phyloP scores from a whole-genome alignment of 257 asterid species.

The Jacaranda copaia region DNA sequence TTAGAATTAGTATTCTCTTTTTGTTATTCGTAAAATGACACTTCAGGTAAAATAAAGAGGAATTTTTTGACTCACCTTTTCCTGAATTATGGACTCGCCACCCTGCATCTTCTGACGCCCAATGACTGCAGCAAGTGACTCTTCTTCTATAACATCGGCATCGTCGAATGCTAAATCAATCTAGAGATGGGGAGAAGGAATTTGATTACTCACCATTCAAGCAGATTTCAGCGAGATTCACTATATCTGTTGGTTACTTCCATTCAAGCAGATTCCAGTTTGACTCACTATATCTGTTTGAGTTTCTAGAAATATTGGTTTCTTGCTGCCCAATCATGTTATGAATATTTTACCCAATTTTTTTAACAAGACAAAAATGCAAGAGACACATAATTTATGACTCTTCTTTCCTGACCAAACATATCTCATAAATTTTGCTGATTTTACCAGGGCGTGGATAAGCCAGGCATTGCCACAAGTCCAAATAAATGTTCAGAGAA shows the following conservation, averaged over 20 bases:
- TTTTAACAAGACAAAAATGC: too few relatives aligned
- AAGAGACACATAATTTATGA: too few relatives aligned
- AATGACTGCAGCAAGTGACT: conserved; percentile 64
- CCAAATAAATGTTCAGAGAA: conserved; percentile 10
- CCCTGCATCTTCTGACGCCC: conserved; percentile 73
- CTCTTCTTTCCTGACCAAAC: background rate
- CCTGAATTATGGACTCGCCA: conserved; percentile 73
- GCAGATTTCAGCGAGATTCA: conserved; percentile 10
- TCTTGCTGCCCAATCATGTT: background rate
- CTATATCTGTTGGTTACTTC: too few relatives aligned
- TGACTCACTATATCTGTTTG: too few relatives aligned
- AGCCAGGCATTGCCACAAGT: background rate
- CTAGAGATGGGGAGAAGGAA: conserved; percentile 43
- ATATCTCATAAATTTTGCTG: background rate
- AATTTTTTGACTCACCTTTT: conserved; percentile 57
- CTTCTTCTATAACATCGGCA: conserved; percentile 79
- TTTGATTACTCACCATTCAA: conserved; percentile 27
- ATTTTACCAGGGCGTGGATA: background rate
- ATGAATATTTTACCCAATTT: too few relatives aligned
- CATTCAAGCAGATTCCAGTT: too few relatives aligned
- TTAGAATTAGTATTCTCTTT: conserved; percentile 8
- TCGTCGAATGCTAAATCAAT: conserved; percentile 71
- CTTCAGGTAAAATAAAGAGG: conserved; percentile 18
- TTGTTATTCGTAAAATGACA: background rate
- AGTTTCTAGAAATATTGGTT: too few relatives aligned